phyloP scores from a whole-genome alignment of 192 early-diverging fungal species.

The Lunasporangiospora selenospora region DNA sequence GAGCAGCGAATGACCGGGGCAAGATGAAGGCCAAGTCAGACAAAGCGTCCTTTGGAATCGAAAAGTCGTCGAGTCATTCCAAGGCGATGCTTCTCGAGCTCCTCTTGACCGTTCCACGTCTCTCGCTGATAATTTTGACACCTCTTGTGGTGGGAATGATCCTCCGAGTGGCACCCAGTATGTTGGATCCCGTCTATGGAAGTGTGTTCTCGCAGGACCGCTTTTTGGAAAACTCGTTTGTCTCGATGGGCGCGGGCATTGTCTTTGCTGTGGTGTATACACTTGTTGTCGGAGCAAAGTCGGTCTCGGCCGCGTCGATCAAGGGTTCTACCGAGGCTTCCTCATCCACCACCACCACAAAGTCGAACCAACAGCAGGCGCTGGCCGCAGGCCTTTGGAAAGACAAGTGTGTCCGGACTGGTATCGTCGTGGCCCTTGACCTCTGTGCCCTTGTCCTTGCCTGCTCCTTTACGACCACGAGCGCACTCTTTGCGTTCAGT shows the following conservation, averaged over 20 bases:
- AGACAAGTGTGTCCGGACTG: conserved; percentile 39
- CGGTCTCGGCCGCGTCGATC: background rate
- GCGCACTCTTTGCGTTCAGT: conserved; percentile 58
- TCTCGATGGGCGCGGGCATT: conserved; percentile 54
- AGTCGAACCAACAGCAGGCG: background rate
- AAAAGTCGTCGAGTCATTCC: conserved; percentile 29
- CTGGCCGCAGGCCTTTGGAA: conserved; percentile 21
- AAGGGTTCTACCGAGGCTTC: background rate
- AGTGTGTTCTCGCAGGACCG: conserved; percentile 64
- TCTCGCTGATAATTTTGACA: conserved; percentile 47
- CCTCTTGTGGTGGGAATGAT: conserved; percentile 52
- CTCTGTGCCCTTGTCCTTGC: conserved; percentile 56
- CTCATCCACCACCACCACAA: background rate
- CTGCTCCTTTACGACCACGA: conserved; percentile 52
- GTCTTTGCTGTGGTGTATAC: conserved; percentile 40
- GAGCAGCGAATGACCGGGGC: too few relatives aligned
- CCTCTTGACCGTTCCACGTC: conserved; percentile 44
- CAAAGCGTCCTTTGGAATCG: too few relatives aligned
- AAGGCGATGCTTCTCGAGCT: conserved; percentile 45
- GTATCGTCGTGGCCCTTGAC: conserved; percentile 56
- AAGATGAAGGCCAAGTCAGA: too few relatives aligned
- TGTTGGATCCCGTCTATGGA: conserved; percentile 73
- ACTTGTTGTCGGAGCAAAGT: conserved; percentile 5
- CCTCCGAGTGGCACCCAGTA: conserved; percentile 58
- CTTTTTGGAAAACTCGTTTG: conserved; percentile 50